Conservation (phyloP, 2,329 filamentous ascomycete genomes). For the Cladophialophora yegresii region DNA sequence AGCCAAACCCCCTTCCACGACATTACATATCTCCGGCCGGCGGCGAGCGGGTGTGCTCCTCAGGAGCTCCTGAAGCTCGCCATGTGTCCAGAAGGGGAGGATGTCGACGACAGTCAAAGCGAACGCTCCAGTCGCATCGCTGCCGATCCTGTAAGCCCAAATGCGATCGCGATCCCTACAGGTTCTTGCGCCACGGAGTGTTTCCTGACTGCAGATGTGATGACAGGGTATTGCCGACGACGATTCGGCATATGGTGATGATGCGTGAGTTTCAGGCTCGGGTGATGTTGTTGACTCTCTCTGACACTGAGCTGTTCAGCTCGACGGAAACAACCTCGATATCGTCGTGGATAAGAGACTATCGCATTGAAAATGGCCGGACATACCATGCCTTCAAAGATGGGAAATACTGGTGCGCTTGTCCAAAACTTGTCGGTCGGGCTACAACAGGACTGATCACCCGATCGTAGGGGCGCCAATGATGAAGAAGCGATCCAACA, state of each 20-base stretch:
- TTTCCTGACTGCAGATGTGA: slow-evolving; percentile 2
- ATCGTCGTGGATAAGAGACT: slow-evolving; percentile 29
- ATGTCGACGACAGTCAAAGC: slow-evolving; percentile 5
- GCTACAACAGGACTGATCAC: slow-evolving; percentile 2
- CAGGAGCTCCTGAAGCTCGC: background rate
- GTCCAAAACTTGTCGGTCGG: background rate
- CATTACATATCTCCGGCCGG: background rate
- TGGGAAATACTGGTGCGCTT: slow-evolving; percentile 32
- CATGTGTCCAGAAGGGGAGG: slow-evolving; percentile 10
- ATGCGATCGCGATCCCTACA: background rate
- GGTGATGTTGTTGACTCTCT: background rate
- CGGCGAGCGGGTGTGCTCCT: background rate
- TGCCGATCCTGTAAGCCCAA: slow-evolving; percentile 12
- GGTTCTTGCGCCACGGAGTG: background rate
- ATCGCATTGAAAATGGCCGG: slow-evolving; percentile 32
- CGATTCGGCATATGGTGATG: slow-evolving; percentile 30
- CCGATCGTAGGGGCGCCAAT: slow-evolving; percentile 39
- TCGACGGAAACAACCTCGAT: slow-evolving; percentile 29
- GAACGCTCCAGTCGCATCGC: slow-evolving; percentile 12
- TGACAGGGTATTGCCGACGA: slow-evolving; percentile 20
- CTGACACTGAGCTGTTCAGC: slow-evolving; percentile 5
- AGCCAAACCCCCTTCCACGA: background rate
- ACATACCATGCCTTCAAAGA: slow-evolving; percentile 33
- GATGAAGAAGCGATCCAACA: slow-evolving; percentile 50
- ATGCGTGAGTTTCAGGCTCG: slow-evolving; percentile 15